Base-by-base conservation (phyloP, 495 filamentous ascomycete species). In the Penicillium longicatenatum region DNA sequence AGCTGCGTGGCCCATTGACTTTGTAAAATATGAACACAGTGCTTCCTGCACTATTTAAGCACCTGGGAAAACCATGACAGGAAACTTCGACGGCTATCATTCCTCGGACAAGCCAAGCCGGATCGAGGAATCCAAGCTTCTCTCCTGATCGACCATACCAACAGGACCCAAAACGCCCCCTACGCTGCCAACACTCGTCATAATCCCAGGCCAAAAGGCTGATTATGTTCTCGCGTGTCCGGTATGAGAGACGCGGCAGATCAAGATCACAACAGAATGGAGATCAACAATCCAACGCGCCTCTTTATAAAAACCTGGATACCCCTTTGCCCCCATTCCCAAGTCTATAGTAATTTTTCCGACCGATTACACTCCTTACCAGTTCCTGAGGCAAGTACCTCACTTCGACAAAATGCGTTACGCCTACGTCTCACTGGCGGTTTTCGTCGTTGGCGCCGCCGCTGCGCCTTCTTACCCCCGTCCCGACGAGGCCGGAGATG, bases 371-470 rank as follows among this genome's bases (percentile, higher is more conserved):
- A 44, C 50, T 61, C 59, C 2, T 65, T 70, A 48, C 44, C 6
- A 29, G 7, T 45, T 21, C 21, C 45, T 24, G 30, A 19, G 53
- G 22, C 35, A 54, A 33, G 21, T 42, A 39, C 46, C 46, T 47
- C 30, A 29, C 22, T 26, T 30, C 41, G n/a, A 43, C 50, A 53
- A 48, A 6, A 68, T 70, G 67, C 67, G 61, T 33, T 35, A 50
- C 21, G 57, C 64, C n/a, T 70, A 67, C 47, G 11, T 70, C 39
- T 65, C 67, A 21, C 35, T 70, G 59, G 67, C 59, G 17, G 19
- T 63, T 42, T 56, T 70, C 30, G 67, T 65, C 61, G 12, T 65
- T 45, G 52, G 54, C 31, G 67, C 64, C 20, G 43, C 52, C n/a
- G 67, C 64, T 6, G 62, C 64, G 0, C 67, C 67, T 5, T 53